Evolutionary conservation across 2,329 filamentous ascomycete genomes (phyloP).

Genomic region (Didymella arachidicola): DNA sequence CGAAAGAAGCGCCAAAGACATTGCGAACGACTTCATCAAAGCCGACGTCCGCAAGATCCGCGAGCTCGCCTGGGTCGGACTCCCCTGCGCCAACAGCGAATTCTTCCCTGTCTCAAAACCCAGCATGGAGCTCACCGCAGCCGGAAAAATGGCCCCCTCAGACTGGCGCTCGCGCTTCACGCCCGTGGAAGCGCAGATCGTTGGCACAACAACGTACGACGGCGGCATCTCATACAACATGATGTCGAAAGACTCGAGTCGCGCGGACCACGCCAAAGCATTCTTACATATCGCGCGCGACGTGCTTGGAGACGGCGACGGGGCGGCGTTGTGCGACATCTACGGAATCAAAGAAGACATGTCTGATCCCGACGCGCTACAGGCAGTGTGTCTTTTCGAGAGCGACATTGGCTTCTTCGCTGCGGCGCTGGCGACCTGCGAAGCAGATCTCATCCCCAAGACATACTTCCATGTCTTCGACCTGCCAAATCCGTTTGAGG

Average conservation of each 20-base stretch:
- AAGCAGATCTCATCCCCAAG: conserved; percentile 16
- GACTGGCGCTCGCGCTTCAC: conserved; percentile 9
- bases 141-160: conserved; percentile 10
- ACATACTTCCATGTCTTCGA: conserved; percentile 32
- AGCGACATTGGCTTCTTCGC: conserved; percentile 32
- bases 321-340: conserved; percentile 6
- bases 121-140: conserved; percentile 12
- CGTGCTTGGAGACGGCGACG: conserved; percentile 7
- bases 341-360: conserved; percentile 8
- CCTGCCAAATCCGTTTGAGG: conserved; percentile 26
- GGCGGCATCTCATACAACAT: conserved; percentile 31
- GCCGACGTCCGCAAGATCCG: conserved; percentile 18
- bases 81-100: conserved; percentile 20
- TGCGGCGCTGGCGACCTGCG: conserved; percentile 20
- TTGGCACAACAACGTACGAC: conserved; percentile 27
- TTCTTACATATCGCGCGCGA: conserved; percentile 12
- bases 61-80: conserved; percentile 26
- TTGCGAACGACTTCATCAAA: conserved; percentile 18
- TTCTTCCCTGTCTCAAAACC: conserved; percentile 22
- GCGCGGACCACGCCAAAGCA: conserved; percentile 15
- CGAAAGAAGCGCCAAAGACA: conserved; percentile 3
- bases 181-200: conserved; percentile 24
- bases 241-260: conserved; percentile 21
- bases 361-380: conserved; percentile 19
- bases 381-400: conserved; percentile 29